Evolutionary conservation across 768 basidiomycete genomes (phyloP), one percentile per base, ranked within the genome.

Genomic region (Tricholoma matsutake): DNA sequence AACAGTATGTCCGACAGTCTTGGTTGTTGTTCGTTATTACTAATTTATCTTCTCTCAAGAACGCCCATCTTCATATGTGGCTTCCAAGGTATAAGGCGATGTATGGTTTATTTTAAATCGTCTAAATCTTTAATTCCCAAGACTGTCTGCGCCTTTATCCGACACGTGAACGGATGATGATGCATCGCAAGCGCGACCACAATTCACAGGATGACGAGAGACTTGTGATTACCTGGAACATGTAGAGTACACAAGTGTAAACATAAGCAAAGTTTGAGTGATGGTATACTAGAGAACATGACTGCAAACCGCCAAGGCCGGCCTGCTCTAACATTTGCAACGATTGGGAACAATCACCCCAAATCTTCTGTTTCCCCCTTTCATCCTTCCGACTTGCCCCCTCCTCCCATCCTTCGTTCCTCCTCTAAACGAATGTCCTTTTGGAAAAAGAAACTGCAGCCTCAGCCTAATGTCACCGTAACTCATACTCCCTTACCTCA

Each of bases 1-100:
- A 79, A 55, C 84, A 88, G 91, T 91, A 68, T 55, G 86, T 77
- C 16, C n/a, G 4, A 45, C 7, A n/a, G n/a, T n/a, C n/a, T 49
- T 43, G 62, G 34, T 53, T 6, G 18, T 35, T 7, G 18, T 18
- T n/a, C 14, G 58, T 47, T 9, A 13, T 8, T 56, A 6, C 4
- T 14, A 11, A 14, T 43, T 28, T 20, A 9, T n/a, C 14, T 4
- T 35, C 56, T 43, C 54, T 16, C 61, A 53, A 92, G 91, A 63
- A 92, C 90, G 2, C 85, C 89, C 0, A 88, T 93, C n/a, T 91
- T 84, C 69, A 91, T 93, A 59, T 93, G 91, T 65, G 86, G 80
- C 3, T 75, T 88, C 35, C 73, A 81, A 65, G 81, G n/a, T n/a
- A n/a, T n/a, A n/a, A n/a, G n/a, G n/a, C n/a, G n/a, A n/a, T n/a